Evolutionary conservation across 1,284 basidiomycete genomes (phyloP).

Genomic region (Sanghuangporus baumii): DNA sequence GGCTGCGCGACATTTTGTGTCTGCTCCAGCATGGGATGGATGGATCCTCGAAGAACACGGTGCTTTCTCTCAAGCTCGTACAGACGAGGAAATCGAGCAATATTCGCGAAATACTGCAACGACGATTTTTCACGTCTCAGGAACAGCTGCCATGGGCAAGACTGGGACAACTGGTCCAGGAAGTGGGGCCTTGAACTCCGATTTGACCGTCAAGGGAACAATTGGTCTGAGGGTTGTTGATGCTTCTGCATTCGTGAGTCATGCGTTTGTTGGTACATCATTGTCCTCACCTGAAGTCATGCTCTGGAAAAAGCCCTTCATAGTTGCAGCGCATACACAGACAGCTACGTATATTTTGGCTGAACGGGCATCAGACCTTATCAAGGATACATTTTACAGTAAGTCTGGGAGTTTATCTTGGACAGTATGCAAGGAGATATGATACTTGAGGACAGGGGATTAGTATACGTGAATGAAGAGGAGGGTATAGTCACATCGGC

Average conservation of each 20-base stretch:
- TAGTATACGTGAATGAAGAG: no score
- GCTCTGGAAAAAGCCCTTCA: constrained; percentile 15
- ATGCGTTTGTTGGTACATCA: not conserved
- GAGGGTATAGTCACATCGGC: no score
- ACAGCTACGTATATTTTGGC: constrained; percentile 19
- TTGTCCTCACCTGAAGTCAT: not conserved
- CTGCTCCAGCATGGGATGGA: constrained; percentile 30
- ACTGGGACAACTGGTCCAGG: constrained; percentile 21
- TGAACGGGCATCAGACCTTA: constrained; percentile 21
- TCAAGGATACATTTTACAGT: constrained; percentile 11
- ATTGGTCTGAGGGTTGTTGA: constrained; percentile 27
- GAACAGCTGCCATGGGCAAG: constrained; percentile 27
- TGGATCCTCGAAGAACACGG: constrained; percentile 27
- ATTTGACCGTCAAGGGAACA: constrained; percentile 47
- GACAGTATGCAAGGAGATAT: no score
- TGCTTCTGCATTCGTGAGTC: constrained; percentile 22
- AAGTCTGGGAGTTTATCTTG: not conserved
- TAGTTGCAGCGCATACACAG: constrained; percentile 20
- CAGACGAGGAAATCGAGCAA: constrained; percentile 25
- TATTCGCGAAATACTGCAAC: constrained; percentile 21
- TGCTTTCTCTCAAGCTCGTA: constrained; percentile 20
- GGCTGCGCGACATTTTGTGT: constrained; percentile 27
- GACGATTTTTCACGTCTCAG: constrained; percentile 26
- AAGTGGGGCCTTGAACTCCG: constrained; percentile 47
- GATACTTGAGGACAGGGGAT: no score